Evolutionary conservation across 495 filamentous ascomycete genomes (phyloP), one percentile per base, ranked within the genome.

Genomic region (Talaromyces liani): DNA sequence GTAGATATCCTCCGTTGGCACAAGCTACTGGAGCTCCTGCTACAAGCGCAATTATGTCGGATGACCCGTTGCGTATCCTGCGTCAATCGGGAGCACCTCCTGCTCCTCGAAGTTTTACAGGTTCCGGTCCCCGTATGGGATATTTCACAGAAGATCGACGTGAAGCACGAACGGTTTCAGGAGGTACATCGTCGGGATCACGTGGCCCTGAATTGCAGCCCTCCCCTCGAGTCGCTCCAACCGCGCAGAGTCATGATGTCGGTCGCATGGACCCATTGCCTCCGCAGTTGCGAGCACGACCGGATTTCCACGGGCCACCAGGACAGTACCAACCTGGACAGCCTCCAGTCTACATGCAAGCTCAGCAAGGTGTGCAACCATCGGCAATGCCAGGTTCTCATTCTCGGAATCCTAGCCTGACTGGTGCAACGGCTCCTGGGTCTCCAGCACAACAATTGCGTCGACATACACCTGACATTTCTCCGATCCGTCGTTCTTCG

Each of bases 111-210:
- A 22, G 61, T 9, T 45, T 63, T 29, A 67, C 67, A 49, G 79
- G 79, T 31, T 78, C 79, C n/a, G 79, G 79, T 31, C 79, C 79
- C n/a, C 73, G 72, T 7, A 61, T 76, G 25, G 79, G 79, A 16
- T 79, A 74, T 24, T 82, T 80, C 45, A 69, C 73, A 7, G 79
- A 78, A 1, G 77, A 80, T 18, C 64, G 78, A 16, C 79, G 80
- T 3, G 79, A 82, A 33, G 72, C 70, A 61, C 68, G 65, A 60
- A 66, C 65, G 39, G 33, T 73, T 22, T 66, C 76, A 36, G 62
- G 72, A 27, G 62, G 65, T 6, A 62, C 75, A 31, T 61, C 76
- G 58, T 60, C 71, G 4, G 64, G 67, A 18, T 60, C 72, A 14
- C 71, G 71, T 51, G 49, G 66, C 10, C 74, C 71, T 63, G 77